A percentile compares a stretch with the other conserved stretches of the same genome.
Evolutionary conservation across 305 asterid genomes (phyloP).

Genomic region (Stenogyne calaminthoides): DNA sequence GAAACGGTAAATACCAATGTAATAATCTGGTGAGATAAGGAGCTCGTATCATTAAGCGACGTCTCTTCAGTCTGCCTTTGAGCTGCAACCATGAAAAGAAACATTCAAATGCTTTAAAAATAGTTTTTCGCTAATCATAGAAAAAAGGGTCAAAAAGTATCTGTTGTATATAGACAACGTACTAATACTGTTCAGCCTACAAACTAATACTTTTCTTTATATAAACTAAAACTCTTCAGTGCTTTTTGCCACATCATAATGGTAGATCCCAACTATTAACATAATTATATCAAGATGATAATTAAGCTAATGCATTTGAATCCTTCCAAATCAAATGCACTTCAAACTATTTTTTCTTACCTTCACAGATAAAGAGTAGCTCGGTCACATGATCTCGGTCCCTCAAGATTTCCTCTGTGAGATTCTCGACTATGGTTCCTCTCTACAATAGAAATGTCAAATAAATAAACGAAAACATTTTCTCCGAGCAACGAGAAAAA

Average conservation of each 20-base stretch:
- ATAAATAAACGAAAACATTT: conserved; percentile 2
- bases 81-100: conserved; percentile 45
- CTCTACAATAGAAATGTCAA: conserved; percentile 40
- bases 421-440: conserved; percentile 74
- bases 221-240: too few species aligned
- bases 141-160: too few species aligned
- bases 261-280: neutral
- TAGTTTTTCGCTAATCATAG: too few species aligned
- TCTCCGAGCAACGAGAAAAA: conserved; percentile 2
- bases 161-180: too few species aligned
- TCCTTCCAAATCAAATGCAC: neutral
- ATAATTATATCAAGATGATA: neutral
- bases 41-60: conserved; percentile 50
- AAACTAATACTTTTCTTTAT: too few species aligned
- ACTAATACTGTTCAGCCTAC: too few species aligned
- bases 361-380: conserved; percentile 76
- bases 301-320: neutral
- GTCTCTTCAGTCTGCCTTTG: conserved; percentile 68
- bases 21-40: conserved; percentile 69
- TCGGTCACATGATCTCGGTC: conserved; percentile 65
- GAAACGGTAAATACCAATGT: conserved; percentile 57
- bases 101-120: neutral
- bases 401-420: conserved; percentile 67
- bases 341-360: conserved; percentile 32
- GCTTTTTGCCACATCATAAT: too few species aligned